Base-by-base conservation (phyloP, 345 rosid species). In the Populus ilicifolia region DNA sequence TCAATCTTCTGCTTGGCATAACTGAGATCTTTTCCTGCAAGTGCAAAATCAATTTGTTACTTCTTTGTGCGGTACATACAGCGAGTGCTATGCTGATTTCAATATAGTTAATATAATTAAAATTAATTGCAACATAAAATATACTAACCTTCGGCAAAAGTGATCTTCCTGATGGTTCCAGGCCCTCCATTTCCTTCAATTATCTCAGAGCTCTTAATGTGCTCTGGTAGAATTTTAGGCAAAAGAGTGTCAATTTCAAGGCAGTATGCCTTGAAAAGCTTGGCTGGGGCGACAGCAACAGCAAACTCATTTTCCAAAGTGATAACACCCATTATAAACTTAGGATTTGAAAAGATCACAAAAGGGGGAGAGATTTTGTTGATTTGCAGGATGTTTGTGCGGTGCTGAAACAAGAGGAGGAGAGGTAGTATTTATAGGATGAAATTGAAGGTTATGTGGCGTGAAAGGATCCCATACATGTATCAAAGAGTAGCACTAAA, bases 101-200 rank as follows among this genome's bases (percentile, higher is more conserved):
- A 39, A 8, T 6, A 9, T 39, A 39, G 2, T 8, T 39, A 3
- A 11, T 3, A 2, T 44, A 44, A 44, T 3, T 13, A 14, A 0
- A 44, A 50, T n/a, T 18, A 18, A 20, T 20, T 52, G 18, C 18
- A 52, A 52, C 9, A 20, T 18, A 2, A 1, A 52, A 52, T 52
- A 52, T 18, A 67, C 70, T 36, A 35, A 20, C 70, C 70, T 29
- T 67, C 41, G 8, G 23, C n/a, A 35, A 35, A 67, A 67, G 70
- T 67, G 25, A 67, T 30, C 70, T 67, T 67, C 6, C 70, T 67
- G 70, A 67, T 36, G 70, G 70, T 30, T 67, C 70, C 70, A 3
- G 41, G 39, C 12, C 44, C 70, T 30, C 70, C 70, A 67, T 67
- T 20, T 30, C 70, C 70, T 67, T 67, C 70, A 14, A 67, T 8